These are phyloP conservation scores for Solanum hybrid DNA, from an alignment of 305 asterid species.

Conservation along the genomic window DNA sequence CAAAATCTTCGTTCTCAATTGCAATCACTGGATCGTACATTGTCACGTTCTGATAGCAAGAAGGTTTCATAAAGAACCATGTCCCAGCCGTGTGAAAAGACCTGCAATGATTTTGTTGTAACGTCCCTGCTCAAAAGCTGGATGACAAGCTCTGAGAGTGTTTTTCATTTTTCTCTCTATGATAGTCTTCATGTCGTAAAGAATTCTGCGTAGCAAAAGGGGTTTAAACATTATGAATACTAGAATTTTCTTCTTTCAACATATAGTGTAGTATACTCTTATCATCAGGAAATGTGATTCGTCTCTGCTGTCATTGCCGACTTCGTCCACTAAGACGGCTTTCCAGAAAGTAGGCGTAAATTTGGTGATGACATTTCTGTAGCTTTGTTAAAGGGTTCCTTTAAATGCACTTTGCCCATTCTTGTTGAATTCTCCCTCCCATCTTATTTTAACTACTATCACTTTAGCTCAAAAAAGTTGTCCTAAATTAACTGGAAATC, in stretches of 20 bases:
- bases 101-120: not conserved
- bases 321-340: not conserved
- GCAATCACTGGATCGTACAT: conserved; percentile 56
- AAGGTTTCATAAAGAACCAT: conserved; percentile 38
- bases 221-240: not conserved
- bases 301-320: not conserved
- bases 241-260: not conserved
- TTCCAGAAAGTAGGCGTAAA: not conserved
- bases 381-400: not conserved
- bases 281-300: not conserved
- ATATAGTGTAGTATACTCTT: not conserved
- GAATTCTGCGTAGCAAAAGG: not conserved
- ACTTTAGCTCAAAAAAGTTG: too few relatives aligned
- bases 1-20: conserved; percentile 64
- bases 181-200: not conserved
- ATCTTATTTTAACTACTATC: too few relatives aligned
- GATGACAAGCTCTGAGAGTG: not conserved
- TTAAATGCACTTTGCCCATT: too few relatives aligned
- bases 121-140: not conserved
- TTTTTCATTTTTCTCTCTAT: not conserved
- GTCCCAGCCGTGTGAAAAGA: not conserved
- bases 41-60: conserved; percentile 65
- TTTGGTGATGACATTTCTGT: not conserved
- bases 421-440: too few relatives aligned
- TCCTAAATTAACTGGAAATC: too few relatives aligned